A percentile compares a stretch with the other conserved stretches of the same genome.
Conservation (phyloP, 805 yeast species). For the Saccharomyces jurei region DNA sequence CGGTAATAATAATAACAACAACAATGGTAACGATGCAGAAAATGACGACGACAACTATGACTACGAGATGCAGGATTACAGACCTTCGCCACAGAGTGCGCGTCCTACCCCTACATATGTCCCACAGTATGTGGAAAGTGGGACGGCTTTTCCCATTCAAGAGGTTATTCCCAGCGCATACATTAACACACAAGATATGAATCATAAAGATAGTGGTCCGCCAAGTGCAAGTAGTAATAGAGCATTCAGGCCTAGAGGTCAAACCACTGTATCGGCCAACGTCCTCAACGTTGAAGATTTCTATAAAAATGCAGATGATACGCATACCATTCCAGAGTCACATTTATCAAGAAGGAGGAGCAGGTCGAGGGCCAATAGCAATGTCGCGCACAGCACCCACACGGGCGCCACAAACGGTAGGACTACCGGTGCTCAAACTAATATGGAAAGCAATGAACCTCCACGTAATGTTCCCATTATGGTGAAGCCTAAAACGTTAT, state of each 20-base stretch:
- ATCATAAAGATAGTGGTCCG: neutral
- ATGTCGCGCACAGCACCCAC: constrained; percentile 3
- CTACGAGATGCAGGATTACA: constrained; percentile 16
- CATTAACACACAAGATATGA: constrained; percentile 15
- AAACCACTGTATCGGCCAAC: constrained; percentile 18
- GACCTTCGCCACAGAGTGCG: constrained; percentile 5
- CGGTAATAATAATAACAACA: neutral
- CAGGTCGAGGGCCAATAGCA: neutral
- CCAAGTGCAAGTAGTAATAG: neutral
- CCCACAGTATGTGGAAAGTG: constrained; percentile 19
- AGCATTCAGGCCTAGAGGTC: constrained; percentile 13
- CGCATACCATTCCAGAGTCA: neutral
- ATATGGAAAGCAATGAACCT: neutral
- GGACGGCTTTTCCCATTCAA: constrained; percentile 19
- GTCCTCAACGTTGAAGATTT: constrained; percentile 14
- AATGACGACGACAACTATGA: constrained; percentile 12
- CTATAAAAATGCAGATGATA: constrained; percentile 8
- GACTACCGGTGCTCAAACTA: neutral
- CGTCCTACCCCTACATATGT: constrained; percentile 18
- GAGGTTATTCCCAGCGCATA: constrained; percentile 22
- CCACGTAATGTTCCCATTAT: constrained; percentile 19
- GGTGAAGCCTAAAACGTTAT: constrained; percentile 32
- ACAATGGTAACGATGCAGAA: neutral
- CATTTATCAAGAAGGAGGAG: constrained; percentile 1
- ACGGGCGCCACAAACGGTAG: constrained; percentile 2